Evolutionary conservation across 2,329 filamentous ascomycete species (phyloP).

Genomic region (Biscogniauxia sp.): DNA sequence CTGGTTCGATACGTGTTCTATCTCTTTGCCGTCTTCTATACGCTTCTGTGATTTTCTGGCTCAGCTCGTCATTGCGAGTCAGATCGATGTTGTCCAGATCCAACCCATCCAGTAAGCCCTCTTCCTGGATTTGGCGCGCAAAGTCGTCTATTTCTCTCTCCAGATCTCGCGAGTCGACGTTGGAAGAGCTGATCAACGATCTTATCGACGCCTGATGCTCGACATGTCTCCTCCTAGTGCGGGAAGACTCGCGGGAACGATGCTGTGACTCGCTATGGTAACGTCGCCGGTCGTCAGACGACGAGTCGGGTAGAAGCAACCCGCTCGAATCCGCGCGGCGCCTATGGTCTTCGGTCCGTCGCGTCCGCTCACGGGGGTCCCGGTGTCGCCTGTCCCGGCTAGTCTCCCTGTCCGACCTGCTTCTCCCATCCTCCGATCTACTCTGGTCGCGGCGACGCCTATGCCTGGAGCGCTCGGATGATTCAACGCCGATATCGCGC

Average conservation of each 20-base stretch:
- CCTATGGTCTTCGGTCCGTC: constrained; percentile 31
- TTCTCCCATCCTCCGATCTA: constrained; percentile 30
- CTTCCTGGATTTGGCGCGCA: constrained; percentile 81
- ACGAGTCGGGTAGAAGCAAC: constrained; percentile 38
- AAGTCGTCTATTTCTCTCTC: constrained; percentile 90
- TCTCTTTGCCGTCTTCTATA: constrained; percentile 75
- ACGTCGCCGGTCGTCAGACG: constrained; percentile 36
- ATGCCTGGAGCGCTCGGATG: constrained; percentile 26
- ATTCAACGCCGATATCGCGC: constrained; percentile 58
- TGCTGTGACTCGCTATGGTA: constrained; percentile 46
- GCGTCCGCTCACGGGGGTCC: constrained; percentile 23
- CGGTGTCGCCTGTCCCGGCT: constrained; percentile 28
- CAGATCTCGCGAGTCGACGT: constrained; percentile 73
- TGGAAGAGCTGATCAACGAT: constrained; percentile 77
- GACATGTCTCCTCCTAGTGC: constrained; percentile 55
- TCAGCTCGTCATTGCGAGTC: constrained; percentile 83
- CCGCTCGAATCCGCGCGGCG: constrained; percentile 34
- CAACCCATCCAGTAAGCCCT: constrained; percentile 82
- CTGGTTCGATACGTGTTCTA: constrained; percentile 48
- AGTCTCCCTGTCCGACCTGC: constrained; percentile 33
- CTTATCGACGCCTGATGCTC: constrained; percentile 89
- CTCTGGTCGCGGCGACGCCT: constrained; percentile 29
- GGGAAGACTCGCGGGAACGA: constrained; percentile 36
- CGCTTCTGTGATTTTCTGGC: constrained; percentile 84
- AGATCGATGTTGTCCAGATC: constrained; percentile 86